These are phyloP conservation scores for Colletotrichum tropicale DNA, from an alignment of 2,329 filamentous ascomycete species.

Conservation along the genomic window DNA sequence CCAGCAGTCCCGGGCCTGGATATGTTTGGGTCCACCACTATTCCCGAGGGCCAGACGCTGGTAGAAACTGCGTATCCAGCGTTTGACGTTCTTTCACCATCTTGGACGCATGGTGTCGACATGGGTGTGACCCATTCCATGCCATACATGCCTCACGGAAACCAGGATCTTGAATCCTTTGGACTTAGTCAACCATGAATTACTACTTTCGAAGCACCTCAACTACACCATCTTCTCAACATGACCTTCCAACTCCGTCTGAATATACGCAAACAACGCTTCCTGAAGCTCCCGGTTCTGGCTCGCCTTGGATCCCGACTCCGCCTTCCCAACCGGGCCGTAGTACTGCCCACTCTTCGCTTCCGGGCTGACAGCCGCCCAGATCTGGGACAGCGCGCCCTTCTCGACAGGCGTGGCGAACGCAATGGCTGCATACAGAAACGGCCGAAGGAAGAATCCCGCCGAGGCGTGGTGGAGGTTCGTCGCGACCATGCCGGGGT, in stretches of 20 bases:
- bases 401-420: slow-evolving; percentile 18
- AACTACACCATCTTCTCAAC: neutral
- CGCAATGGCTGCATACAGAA: neutral
- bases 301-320: neutral
- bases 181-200: neutral
- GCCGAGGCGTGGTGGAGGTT: slow-evolving; percentile 22
- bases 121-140: neutral
- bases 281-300: slow-evolving; percentile 31
- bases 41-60: neutral
- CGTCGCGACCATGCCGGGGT: slow-evolving; percentile 32
- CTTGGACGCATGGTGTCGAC: neutral
- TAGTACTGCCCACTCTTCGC: slow-evolving; percentile 37
- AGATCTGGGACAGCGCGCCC: slow-evolving; percentile 46
- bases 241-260: slow-evolving; percentile 23
- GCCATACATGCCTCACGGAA: neutral
- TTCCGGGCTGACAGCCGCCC: slow-evolving; percentile 41
- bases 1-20: neutral
- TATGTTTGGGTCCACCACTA: neutral
- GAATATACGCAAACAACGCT: slow-evolving; percentile 42
- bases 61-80: neutral
- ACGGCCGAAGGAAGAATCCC: neutral
- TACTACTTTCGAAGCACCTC: neutral
- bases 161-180: neutral
- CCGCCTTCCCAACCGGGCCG: slow-evolving; percentile 32
- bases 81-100: neutral